phyloP scores from a whole-genome alignment of 352 stramenopile genomes.

The Globisporangium ultimum region DNA sequence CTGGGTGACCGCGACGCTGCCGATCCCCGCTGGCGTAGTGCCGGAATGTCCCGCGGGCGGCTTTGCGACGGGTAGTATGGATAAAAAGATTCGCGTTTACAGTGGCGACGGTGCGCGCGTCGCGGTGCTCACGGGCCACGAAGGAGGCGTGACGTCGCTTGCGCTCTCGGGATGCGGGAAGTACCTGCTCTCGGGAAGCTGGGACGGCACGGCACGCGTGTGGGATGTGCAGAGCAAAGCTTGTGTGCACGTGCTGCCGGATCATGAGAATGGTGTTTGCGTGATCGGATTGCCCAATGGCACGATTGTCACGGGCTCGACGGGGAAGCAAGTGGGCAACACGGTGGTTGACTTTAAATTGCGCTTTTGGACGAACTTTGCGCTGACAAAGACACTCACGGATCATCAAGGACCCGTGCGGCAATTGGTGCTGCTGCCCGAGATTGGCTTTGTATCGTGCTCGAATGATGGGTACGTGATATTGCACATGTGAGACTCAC shows the following conservation, averaged over 20 bases:
- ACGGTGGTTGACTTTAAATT: slow-evolving; percentile 74
- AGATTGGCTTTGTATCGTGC: slow-evolving; percentile 79
- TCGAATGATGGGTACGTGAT: slow-evolving; percentile 69
- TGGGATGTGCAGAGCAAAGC: slow-evolving; percentile 55
- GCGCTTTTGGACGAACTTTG: slow-evolving; percentile 63
- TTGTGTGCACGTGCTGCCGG: slow-evolving; percentile 55
- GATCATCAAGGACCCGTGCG: slow-evolving; percentile 74
- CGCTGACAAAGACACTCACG: slow-evolving; percentile 46
- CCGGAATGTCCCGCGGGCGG: slow-evolving; percentile 25
- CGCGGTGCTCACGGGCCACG: slow-evolving; percentile 50
- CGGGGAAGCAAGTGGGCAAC: slow-evolving; percentile 72
- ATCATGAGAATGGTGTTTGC: slow-evolving; percentile 84
- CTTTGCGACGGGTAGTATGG: slow-evolving; percentile 80
- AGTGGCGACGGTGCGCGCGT: slow-evolving; percentile 38
- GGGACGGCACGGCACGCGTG: slow-evolving; percentile 74
- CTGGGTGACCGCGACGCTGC: slow-evolving; percentile 69
- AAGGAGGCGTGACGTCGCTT: slow-evolving; percentile 77
- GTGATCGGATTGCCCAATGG: slow-evolving; percentile 63
- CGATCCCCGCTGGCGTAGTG: slow-evolving; percentile 28
- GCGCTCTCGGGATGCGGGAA: slow-evolving; percentile 31
- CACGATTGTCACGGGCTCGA: slow-evolving; percentile 72
- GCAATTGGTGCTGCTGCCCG: slow-evolving; percentile 58
- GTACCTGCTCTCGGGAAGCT: slow-evolving; percentile 71
- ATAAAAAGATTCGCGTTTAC: slow-evolving; percentile 75
- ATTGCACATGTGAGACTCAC: no score